Conservation (phyloP, 2,329 filamentous ascomycete genomes). For the Aspergillus sp. region DNA sequence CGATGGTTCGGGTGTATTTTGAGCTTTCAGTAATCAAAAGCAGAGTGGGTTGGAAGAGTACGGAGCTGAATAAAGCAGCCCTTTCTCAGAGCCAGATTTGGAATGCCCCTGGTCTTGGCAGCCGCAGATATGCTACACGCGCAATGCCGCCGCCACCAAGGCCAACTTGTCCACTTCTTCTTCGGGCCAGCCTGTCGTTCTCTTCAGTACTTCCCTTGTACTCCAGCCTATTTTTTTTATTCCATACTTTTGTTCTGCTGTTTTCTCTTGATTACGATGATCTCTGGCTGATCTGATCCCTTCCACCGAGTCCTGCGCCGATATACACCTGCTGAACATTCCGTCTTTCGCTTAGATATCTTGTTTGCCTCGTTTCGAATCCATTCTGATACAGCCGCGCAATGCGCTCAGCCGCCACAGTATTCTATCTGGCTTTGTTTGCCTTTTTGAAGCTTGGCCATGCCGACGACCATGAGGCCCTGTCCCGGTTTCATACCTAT, state of each 20-base stretch:
- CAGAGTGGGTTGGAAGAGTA: too few species aligned
- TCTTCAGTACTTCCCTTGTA: background rate
- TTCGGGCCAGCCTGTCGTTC: background rate
- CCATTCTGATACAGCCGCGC: conserved; percentile 3
- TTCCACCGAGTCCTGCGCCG: background rate
- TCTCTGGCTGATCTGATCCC: background rate
- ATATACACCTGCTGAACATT: background rate
- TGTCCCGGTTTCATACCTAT: conserved; percentile 25
- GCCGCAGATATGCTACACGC: too few species aligned
- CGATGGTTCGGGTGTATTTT: too few species aligned
- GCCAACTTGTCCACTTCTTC: conserved; percentile 19
- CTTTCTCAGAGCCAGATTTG: too few species aligned
- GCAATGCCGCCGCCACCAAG: conserved; percentile 10
- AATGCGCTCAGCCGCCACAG: conserved; percentile 46
- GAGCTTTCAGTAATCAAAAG: too few species aligned
- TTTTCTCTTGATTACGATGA: background rate
- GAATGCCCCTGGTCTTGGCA: background rate
- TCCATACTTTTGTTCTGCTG: background rate
- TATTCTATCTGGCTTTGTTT: conserved; percentile 56
- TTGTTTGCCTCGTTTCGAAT: background rate
- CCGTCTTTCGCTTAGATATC: background rate
- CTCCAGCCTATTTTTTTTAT: too few species aligned
- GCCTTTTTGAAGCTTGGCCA: conserved; percentile 45
- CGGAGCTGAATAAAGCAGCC: too few species aligned
- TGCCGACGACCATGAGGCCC: conserved; percentile 34